Evolutionary conservation across 768 basidiomycete genomes (phyloP).

Genomic region (Naganishia friedmannii): DNA sequence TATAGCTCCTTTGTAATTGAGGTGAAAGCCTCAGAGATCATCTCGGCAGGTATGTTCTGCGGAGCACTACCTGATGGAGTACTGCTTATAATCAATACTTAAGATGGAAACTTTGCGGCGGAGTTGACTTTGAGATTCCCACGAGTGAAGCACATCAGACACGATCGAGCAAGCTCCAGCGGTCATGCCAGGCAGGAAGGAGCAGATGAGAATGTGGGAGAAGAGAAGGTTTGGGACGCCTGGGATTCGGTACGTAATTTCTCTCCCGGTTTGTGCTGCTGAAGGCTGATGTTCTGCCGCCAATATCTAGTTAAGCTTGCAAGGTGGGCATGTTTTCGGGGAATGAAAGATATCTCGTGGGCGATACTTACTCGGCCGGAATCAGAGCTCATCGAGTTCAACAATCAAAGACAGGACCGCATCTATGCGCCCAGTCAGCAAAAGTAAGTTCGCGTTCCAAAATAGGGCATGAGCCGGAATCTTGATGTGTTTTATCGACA

Average conservation of each 20-base stretch:
- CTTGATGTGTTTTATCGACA: background rate
- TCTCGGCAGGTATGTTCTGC: conserved; percentile 60
- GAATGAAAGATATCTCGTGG: background rate
- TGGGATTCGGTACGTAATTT: conserved; percentile 43
- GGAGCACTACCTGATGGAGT: background rate
- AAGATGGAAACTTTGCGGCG: conserved; percentile 72
- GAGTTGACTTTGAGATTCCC: conserved; percentile 94
- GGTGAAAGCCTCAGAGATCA: conserved; percentile 90
- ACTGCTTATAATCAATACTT: background rate
- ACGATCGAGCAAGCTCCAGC: conserved; percentile 4
- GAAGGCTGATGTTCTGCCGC: background rate
- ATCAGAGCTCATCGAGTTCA: conserved; percentile 23
- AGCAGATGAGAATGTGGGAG: conserved; percentile 61
- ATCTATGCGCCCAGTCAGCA: conserved; percentile 23
- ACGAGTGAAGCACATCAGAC: conserved; percentile 60
- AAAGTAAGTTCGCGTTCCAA: background rate
- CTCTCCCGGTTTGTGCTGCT: background rate
- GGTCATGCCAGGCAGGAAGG: conserved; percentile 57
- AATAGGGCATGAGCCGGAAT: too few species aligned
- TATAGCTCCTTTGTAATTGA: conserved; percentile 85
- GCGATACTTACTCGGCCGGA: background rate
- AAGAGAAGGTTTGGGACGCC: conserved; percentile 56
- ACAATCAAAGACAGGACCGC: conserved; percentile 29
- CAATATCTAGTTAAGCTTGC: background rate
- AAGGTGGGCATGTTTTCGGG: background rate